Evolutionary conservation across 192 early-diverging fungal genomes (phyloP).

Genomic region (Podila horticola): DNA sequence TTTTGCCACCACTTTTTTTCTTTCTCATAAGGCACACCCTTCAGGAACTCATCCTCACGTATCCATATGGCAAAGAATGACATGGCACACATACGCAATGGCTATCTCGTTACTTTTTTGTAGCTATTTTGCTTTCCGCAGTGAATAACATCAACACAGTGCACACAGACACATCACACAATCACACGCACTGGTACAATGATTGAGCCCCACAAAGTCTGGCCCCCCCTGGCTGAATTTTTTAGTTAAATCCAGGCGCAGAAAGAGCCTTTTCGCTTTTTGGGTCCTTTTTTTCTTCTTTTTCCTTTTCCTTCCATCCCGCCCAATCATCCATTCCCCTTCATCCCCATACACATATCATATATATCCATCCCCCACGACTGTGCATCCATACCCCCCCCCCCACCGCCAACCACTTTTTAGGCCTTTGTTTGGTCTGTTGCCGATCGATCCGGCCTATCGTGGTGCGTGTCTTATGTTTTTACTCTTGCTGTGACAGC

Average conservation of each 20-base stretch:
- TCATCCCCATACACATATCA: no score
- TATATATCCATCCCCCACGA: neutral
- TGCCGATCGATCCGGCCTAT: neutral
- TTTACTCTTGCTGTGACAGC: neutral
- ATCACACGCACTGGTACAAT: neutral
- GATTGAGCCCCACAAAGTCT: slow-evolving; percentile 3
- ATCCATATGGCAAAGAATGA: no score
- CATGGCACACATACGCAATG: no score
- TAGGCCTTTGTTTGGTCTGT: neutral
- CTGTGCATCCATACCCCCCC: neutral
- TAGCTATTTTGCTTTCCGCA: neutral
- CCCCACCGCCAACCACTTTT: neutral
- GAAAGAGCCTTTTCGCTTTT: neutral
- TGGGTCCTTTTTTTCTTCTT: neutral
- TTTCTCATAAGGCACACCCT: no score
- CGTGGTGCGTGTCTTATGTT: neutral
- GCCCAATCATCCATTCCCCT: neutral
- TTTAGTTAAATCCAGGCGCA: slow-evolving; percentile 5
- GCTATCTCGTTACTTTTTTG: no score
- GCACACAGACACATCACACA: neutral
- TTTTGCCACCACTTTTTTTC: no score
- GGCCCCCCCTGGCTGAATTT: slow-evolving; percentile 2
- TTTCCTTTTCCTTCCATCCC: neutral
- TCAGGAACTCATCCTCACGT: no score
- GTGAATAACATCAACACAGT: neutral